Percentiles rank a stretch among this genome's conserved stretches.
Evolutionary conservation across 2,329 filamentous ascomycete species (phyloP).

Genomic region (Tetracladium maxilliforme): DNA sequence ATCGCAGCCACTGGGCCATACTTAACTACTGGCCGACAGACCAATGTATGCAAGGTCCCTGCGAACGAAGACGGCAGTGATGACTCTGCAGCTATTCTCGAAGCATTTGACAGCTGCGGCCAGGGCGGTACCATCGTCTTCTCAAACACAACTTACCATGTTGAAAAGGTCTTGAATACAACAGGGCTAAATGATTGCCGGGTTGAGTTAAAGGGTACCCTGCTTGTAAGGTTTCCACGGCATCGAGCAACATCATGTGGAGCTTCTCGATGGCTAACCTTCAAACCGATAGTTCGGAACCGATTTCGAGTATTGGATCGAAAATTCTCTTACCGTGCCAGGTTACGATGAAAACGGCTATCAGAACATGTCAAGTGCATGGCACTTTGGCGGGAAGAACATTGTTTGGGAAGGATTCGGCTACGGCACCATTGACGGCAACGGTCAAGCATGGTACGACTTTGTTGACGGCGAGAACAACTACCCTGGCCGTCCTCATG

Average conservation of each 20-base stretch:
- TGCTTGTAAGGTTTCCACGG: slow-evolving; percentile 13
- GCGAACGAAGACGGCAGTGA: too few species aligned
- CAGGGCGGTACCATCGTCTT: slow-evolving; percentile 23
- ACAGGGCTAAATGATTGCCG: slow-evolving; percentile 23
- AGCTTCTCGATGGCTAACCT: too few species aligned
- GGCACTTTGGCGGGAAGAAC: slow-evolving; percentile 36
- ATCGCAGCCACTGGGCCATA: too few species aligned
- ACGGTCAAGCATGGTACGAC: slow-evolving; percentile 1
- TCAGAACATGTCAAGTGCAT: slow-evolving; percentile 23
- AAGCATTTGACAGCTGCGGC: slow-evolving; percentile 24
- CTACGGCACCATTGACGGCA: slow-evolving; percentile 22
- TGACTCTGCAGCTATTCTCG: slow-evolving; percentile 23
- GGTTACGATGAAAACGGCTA: slow-evolving; percentile 12
- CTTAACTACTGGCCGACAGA: too few species aligned
- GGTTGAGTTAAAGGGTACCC: slow-evolving; percentile 24
- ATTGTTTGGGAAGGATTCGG: slow-evolving; percentile 32
- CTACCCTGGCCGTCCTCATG: slow-evolving; percentile 4
- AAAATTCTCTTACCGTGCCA: slow-evolving; percentile 15
- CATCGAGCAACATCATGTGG: too few species aligned
- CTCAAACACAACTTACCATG: slow-evolving; percentile 23
- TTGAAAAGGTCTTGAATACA: slow-evolving; percentile 28
- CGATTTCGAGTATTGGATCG: slow-evolving; percentile 19
- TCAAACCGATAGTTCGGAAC: too few species aligned
- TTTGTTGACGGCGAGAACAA: slow-evolving; percentile 1
- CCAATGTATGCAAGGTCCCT: too few species aligned